Conservation (phyloP, 1,284 basidiomycete species). For the Bjerkandera adusta region DNA sequence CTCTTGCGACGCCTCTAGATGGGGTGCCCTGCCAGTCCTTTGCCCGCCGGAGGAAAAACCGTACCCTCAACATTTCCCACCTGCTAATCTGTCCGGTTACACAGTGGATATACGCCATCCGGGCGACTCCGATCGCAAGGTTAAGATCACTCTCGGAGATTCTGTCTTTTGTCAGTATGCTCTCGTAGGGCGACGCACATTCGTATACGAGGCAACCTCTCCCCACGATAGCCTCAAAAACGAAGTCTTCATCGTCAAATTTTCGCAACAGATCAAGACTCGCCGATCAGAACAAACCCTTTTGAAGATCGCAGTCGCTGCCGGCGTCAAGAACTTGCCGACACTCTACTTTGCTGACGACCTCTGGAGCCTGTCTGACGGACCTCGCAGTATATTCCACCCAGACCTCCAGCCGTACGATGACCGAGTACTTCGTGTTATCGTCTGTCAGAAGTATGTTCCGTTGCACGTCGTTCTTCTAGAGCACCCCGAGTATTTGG, state of each 20-base stretch:
- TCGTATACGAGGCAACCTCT: conserved; percentile 6
- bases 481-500: background rate
- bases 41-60: background rate
- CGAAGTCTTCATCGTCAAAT: conserved; percentile 1
- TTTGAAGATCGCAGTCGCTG: background rate
- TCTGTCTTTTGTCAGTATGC: conserved; percentile 4
- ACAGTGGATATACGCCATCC: too few species aligned
- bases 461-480: conserved; percentile 4
- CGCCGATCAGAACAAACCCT: conserved; percentile 4
- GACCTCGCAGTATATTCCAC: background rate
- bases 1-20: background rate
- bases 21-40: background rate
- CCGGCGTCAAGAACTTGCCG: conserved; percentile 7
- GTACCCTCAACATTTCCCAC: too few species aligned
- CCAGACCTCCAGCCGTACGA: conserved; percentile 11
- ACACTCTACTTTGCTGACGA: background rate
- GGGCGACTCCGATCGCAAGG: too few species aligned
- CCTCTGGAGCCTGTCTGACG: conserved; percentile 1
- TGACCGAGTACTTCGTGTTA: conserved; percentile 2
- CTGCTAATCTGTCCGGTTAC: too few species aligned
- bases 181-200: conserved; percentile 4
- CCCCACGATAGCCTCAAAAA: background rate
- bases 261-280: background rate
- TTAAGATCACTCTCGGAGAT: too few species aligned
- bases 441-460: conserved; percentile 10